A percentile compares a stretch with the other conserved stretches of the same genome.
Evolutionary conservation across 805 yeast species (phyloP).

Genomic region (Metschnikowia amazonensis): DNA sequence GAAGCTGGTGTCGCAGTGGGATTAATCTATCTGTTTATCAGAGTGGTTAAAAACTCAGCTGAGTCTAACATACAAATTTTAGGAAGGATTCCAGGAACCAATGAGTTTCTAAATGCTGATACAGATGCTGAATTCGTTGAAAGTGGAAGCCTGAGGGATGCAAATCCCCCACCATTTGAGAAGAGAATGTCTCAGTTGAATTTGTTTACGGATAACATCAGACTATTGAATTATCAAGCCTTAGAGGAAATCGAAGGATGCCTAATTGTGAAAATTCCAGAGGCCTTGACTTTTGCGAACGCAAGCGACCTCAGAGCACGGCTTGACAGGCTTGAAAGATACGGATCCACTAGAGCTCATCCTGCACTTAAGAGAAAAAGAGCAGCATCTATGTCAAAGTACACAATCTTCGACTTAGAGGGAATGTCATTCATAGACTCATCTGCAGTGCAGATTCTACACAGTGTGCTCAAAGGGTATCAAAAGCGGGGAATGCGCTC

Average conservation of each 20-base stretch:
- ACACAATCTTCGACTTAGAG: constrained; percentile 38
- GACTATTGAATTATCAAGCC: constrained; percentile 33
- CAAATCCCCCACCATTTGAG: constrained; percentile 1
- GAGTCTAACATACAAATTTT: constrained; percentile 80
- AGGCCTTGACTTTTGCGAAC: constrained; percentile 42
- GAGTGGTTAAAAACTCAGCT: constrained; percentile 78
- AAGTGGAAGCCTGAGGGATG: background rate
- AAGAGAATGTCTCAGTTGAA: constrained; percentile 23
- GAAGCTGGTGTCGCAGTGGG: constrained; percentile 92
- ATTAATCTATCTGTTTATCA: constrained; percentile 68
- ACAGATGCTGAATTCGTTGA: constrained; percentile 14
- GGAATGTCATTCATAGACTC: constrained; percentile 44
- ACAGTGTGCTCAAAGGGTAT: constrained; percentile 28
- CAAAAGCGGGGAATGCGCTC: constrained; percentile 27
- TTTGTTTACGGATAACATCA: constrained; percentile 31
- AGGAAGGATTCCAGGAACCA: constrained; percentile 49
- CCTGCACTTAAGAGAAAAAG: constrained; percentile 39
- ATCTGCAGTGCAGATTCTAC: constrained; percentile 38
- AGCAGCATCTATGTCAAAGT: constrained; percentile 37
- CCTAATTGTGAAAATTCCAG: constrained; percentile 40
- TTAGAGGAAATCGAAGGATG: constrained; percentile 45
- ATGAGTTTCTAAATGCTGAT: constrained; percentile 41
- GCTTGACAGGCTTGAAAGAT: constrained; percentile 38
- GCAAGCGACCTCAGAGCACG: constrained; percentile 37
- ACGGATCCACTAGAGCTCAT: constrained; percentile 42